Evolutionary conservation across 2,329 filamentous ascomycete species (phyloP), one percentile per base, ranked within the genome.

Genomic region (Cadophora gregata): DNA sequence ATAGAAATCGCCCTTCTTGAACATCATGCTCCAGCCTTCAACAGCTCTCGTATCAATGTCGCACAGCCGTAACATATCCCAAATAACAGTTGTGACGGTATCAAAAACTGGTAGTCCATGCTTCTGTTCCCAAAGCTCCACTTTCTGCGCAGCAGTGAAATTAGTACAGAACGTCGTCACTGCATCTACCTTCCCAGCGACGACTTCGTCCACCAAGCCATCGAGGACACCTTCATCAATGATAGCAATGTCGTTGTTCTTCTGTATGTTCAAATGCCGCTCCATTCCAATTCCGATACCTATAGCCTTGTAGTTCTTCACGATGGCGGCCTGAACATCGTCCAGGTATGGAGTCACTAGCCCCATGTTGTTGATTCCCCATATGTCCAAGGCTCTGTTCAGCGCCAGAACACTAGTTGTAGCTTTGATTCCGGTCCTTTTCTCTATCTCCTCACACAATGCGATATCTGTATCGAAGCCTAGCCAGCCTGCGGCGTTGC

Each of bases 131-230:
- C 80, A 82, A 19, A 73, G 42, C 10, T 67, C 70, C 1, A 76
- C 80, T 8, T 77, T 71, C 63, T 80, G 78, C 7, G 80, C 80
- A 3, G 79, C 80, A 14, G 72, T 71, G 33, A 82, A 70, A 70
- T 82, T 82, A 16, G 80, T 83, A 71, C 80, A 83, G 69, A 82
- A 81, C 1, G 79, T 80, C 8, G 77, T 77, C 1, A 81, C 71
- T 1, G 77, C 78, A 62, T 78, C 67, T 1, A 76, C 73, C n/a
- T 74, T 70, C 3, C 63, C 67, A 4, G n/a, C 27, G n/a, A 69
- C 50, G 6, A 73, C 66, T 8, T 69, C 67, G 4, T 56, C 51
- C 4, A 72, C 65, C 64, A 70, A 59, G n/a, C 60, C 64, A 45
- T 74, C 76, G 48, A 77, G 65, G 19, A 79, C 71, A 53, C 77